A percentile compares a stretch with the other conserved stretches of the same genome.
phyloP scores from a whole-genome alignment of 257 asterid genomes.

The Plantago major region DNA sequence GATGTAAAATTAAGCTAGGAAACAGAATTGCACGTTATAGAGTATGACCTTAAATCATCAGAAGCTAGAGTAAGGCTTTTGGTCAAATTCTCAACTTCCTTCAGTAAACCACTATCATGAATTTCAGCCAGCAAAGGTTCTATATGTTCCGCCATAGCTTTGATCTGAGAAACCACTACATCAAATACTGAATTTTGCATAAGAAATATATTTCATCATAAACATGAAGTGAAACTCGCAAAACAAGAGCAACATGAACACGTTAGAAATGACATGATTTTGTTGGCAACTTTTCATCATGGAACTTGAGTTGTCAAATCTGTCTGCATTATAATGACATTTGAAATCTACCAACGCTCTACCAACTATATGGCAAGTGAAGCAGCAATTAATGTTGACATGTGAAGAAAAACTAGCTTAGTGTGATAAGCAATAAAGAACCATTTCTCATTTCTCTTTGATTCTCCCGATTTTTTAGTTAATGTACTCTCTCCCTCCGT shows the following conservation, averaged over 20 bases:
- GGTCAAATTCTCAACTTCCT: conserved; percentile 80
- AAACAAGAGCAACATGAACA: conserved; percentile 13
- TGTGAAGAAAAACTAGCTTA: not conserved
- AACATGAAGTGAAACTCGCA: conserved; percentile 5
- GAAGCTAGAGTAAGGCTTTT: conserved; percentile 87
- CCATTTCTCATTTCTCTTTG: too few relatives aligned
- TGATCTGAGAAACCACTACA: conserved; percentile 84
- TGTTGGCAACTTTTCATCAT: conserved; percentile 8
- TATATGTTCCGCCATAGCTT: conserved; percentile 88
- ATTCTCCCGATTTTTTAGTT: too few relatives aligned
- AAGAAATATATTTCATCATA: conserved; percentile 36
- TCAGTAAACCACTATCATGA: conserved; percentile 79
- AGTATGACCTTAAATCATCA: conserved; percentile 73
- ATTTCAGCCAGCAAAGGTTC: conserved; percentile 89
- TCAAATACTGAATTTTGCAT: conserved; percentile 52
- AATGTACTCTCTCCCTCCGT: too few relatives aligned
- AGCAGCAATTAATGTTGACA: conserved; percentile 3
- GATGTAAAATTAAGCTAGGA: not conserved
- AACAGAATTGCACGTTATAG: conserved; percentile 6
- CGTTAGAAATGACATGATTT: conserved; percentile 16
- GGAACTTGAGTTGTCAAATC: conserved; percentile 3
- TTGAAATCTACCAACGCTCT: not conserved
- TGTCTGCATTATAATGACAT: conserved; percentile 10
- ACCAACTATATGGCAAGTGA: conserved; percentile 2
- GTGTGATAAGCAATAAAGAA: too few relatives aligned